Conservation (phyloP, 495 filamentous ascomycete genomes). For the Aspergillus baeticus region DNA sequence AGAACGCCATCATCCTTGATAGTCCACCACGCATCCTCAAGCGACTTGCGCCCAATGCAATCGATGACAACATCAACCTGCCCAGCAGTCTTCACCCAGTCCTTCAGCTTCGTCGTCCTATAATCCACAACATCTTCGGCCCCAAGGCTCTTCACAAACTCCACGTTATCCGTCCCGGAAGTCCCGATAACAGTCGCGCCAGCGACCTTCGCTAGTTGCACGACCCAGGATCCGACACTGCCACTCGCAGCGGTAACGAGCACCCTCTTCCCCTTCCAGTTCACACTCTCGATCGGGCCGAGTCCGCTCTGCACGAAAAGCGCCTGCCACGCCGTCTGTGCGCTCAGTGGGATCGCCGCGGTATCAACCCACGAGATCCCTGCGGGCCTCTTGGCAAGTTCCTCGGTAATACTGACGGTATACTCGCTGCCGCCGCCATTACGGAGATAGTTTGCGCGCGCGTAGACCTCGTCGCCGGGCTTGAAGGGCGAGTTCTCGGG, state of each 20-base stretch:
- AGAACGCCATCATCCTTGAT: constrained; percentile 42
- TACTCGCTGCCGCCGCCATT: constrained; percentile 44
- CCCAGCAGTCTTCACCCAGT: constrained; percentile 31
- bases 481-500: constrained; percentile 44
- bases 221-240: constrained; percentile 55
- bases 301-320: constrained; percentile 45
- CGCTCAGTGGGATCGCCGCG: constrained; percentile 47
- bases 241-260: constrained; percentile 52
- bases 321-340: constrained; percentile 51
- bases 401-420: constrained; percentile 42
- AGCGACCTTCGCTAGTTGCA: constrained; percentile 51
- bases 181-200: constrained; percentile 43
- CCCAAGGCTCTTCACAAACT: constrained; percentile 43
- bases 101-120: constrained; percentile 25
- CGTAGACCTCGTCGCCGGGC: constrained; percentile 49
- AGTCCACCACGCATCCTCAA: constrained; percentile 46
- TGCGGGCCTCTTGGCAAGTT: constrained; percentile 41
- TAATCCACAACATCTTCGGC: constrained; percentile 50
- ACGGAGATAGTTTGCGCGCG: constrained; percentile 38
- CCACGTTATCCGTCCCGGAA: constrained; percentile 39
- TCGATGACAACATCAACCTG: constrained; percentile 53
- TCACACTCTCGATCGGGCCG: not conserved
- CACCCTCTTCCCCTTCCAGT: constrained; percentile 35
- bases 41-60: constrained; percentile 44
- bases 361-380: constrained; percentile 42